Conservation (phyloP, 139 green algal genomes). For the Chlamydomonas sp. region DNA sequence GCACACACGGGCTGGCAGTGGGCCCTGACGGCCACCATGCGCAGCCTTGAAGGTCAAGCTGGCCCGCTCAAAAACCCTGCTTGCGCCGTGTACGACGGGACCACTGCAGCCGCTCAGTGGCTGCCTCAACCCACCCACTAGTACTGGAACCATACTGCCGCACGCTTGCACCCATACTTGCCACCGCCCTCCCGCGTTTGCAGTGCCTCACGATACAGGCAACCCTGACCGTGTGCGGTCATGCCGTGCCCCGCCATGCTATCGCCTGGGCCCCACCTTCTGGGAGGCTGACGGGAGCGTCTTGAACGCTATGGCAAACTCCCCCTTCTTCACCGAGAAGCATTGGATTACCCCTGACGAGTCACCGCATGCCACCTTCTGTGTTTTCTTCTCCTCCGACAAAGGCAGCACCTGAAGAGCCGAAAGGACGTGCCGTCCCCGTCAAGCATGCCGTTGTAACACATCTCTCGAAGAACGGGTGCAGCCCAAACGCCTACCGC, state of each 20-base stretch:
- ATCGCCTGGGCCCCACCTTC: constrained; percentile 31
- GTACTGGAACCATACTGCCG: too few species aligned
- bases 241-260: background rate
- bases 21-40: too few species aligned
- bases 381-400: constrained; percentile 69
- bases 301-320: constrained; percentile 71
- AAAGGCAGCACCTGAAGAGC: constrained; percentile 63
- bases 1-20: too few species aligned
- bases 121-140: too few species aligned
- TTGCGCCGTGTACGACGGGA: too few species aligned
- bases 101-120: too few species aligned
- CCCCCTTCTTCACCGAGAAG: constrained; percentile 70
- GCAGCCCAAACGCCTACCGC: constrained; percentile 35
- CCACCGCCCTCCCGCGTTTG: too few species aligned
- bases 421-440: background rate
- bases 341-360: constrained; percentile 69
- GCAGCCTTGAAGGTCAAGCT: too few species aligned
- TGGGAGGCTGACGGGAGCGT: constrained; percentile 52
- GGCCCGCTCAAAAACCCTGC: too few species aligned
- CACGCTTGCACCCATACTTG: too few species aligned
- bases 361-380: constrained; percentile 79
- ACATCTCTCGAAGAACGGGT: background rate
- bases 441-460: background rate
- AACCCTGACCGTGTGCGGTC: too few species aligned
- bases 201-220: too few species aligned